Conservation (phyloP, 176 grass and related monocot species). For the Aegilops longissima region DNA sequence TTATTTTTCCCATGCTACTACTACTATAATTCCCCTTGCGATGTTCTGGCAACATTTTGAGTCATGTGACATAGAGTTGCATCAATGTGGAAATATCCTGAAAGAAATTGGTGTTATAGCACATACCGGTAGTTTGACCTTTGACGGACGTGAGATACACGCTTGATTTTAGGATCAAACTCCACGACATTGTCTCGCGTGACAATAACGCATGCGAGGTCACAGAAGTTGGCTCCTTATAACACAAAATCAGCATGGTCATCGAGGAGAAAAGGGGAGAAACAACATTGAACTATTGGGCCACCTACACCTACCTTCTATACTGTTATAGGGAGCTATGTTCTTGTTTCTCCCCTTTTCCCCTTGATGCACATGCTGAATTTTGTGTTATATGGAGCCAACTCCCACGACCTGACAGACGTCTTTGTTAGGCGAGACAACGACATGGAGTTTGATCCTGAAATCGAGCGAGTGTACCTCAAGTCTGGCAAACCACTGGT, state of each 20-base stretch:
- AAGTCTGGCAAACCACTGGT: neutral
- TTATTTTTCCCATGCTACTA: too few relatives aligned
- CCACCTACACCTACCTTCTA: too few relatives aligned
- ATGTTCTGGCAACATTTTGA: too few relatives aligned
- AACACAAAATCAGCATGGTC: neutral
- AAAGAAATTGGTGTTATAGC: neutral
- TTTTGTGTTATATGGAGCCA: neutral
- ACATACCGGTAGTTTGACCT: neutral
- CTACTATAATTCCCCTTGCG: too few relatives aligned
- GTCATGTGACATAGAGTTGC: too few relatives aligned
- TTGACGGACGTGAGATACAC: neutral
- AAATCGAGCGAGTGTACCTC: neutral
- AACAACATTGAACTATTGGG: too few relatives aligned
- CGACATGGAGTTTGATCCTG: neutral
- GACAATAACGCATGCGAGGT: neutral
- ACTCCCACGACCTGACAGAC: neutral
- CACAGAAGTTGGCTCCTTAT: neutral
- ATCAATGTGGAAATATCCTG: too few relatives aligned
- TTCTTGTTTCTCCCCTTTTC: too few relatives aligned
- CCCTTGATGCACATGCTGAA: neutral
- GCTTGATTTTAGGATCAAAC: neutral
- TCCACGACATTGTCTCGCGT: neutral
- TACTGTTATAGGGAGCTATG: too few relatives aligned
- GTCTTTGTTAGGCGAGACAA: neutral
- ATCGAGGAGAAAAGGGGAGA: too few relatives aligned